Evolutionary conservation across 352 stramenopile genomes (phyloP).

Genomic region (Pilasporangium apinafurcum): DNA sequence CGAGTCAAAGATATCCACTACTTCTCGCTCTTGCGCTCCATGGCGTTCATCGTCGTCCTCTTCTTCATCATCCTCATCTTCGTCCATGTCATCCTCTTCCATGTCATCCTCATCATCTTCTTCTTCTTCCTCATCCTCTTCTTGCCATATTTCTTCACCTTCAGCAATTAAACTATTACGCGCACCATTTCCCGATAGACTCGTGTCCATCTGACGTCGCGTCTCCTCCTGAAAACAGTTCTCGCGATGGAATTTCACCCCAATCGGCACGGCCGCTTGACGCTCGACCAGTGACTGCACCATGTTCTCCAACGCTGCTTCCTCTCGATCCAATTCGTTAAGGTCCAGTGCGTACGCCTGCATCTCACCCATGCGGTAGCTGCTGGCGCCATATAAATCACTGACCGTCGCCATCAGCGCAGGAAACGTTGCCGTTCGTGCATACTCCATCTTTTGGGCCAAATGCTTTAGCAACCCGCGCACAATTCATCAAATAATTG

Average conservation of each 20-base stretch:
- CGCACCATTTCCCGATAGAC: too few relatives aligned
- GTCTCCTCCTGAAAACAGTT: neutral
- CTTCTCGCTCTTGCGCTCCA: constrained; percentile 16
- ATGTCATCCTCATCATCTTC: constrained; percentile 32
- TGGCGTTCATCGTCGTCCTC: constrained; percentile 26
- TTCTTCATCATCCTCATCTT: constrained; percentile 12
- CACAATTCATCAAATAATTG: too few relatives aligned
- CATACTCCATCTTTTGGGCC: constrained; percentile 5
- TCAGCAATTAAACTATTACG: constrained; percentile 5
- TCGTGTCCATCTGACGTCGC: constrained; percentile 1
- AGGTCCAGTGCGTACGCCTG: constrained; percentile 37
- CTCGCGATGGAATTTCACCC: constrained; percentile 48
- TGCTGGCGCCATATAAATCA: constrained; percentile 56
- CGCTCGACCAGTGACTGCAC: constrained; percentile 48
- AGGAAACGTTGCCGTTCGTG: constrained; percentile 13
- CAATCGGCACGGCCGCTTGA: constrained; percentile 38
- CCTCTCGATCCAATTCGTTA: constrained; percentile 51
- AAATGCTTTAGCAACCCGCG: too few relatives aligned
- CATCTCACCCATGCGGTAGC: constrained; percentile 36
- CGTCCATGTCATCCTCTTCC: constrained; percentile 4
- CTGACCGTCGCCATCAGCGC: constrained; percentile 32
- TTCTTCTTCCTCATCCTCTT: constrained; percentile 30
- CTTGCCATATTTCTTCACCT: constrained; percentile 13
- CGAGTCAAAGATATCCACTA: constrained; percentile 13
- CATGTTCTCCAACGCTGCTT: constrained; percentile 41